phyloP scores from a whole-genome alignment of 805 yeast genomes.

The Saturnispora zaruensis region DNA sequence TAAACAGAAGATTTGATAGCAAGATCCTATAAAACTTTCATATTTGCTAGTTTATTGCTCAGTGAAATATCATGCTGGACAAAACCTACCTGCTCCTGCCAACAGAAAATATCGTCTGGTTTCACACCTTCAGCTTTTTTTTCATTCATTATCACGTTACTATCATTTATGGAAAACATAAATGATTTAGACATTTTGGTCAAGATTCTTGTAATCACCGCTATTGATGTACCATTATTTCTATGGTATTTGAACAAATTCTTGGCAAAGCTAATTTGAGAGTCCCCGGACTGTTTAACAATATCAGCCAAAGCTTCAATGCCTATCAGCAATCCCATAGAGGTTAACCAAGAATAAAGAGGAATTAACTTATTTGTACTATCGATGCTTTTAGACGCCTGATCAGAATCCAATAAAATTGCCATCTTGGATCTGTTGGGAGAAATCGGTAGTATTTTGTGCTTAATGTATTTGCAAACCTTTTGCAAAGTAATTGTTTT shows the following conservation, averaged over 20 bases:
- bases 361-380: constrained; percentile 32
- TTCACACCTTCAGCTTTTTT: constrained; percentile 10
- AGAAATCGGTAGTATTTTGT: constrained; percentile 31
- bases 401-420: constrained; percentile 32
- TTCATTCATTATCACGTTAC: background rate
- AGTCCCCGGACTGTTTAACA: constrained; percentile 31
- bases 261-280: constrained; percentile 31
- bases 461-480: constrained; percentile 31
- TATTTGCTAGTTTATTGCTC: constrained; percentile 4
- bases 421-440: constrained; percentile 33
- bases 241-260: constrained; percentile 36
- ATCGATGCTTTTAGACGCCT: constrained; percentile 31
- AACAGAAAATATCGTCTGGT: constrained; percentile 11
- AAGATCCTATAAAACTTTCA: background rate
- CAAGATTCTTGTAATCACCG: constrained; percentile 18
- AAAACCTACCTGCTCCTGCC: constrained; percentile 20
- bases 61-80: constrained; percentile 6
- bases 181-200: constrained; percentile 17
- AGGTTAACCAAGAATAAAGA: constrained; percentile 35
- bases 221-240: constrained; percentile 30
- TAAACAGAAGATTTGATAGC: background rate
- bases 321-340: constrained; percentile 41
- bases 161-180: constrained; percentile 6
- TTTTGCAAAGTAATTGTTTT: constrained; percentile 25
- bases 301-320: constrained; percentile 32